These are phyloP conservation scores for Gossypium schwendimanii DNA, from an alignment of 441 rosid species.

Conservation along the genomic window DNA sequence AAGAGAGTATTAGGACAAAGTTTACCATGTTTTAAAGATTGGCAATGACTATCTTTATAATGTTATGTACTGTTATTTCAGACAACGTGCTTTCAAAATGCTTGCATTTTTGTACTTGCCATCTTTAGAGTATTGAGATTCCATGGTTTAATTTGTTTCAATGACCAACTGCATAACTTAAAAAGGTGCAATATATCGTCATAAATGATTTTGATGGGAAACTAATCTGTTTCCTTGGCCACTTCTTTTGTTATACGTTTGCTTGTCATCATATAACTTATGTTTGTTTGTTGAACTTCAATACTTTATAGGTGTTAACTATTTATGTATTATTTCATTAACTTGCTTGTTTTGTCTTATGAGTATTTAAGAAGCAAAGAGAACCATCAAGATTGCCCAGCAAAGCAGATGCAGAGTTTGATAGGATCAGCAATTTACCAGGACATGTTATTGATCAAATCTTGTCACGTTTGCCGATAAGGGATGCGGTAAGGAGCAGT, in stretches of 20 bases:
- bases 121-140: neutral
- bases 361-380: conserved; percentile 44
- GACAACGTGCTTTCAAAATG: neutral
- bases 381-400: conserved; percentile 46
- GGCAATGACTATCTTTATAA: neutral
- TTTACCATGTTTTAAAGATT: neutral
- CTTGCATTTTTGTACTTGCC: neutral
- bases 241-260: neutral
- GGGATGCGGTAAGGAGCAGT: conserved; percentile 66
- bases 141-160: neutral
- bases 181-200: neutral
- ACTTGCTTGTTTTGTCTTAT: conserved; percentile 9
- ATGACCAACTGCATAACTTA: neutral
- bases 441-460: conserved; percentile 53
- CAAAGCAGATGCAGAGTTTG: conserved; percentile 35
- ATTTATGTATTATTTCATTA: neutral
- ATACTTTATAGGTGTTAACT: neutral
- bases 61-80: neutral
- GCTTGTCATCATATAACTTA: neutral
- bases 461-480: conserved; percentile 46
- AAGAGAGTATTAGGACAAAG: neutral
- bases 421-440: conserved; percentile 51
- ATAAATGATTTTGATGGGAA: neutral
- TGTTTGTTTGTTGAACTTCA: neutral
- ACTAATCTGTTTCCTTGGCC: neutral